Evolutionary conservation across 2,329 filamentous ascomycete genomes (phyloP).

Genomic region (Exophiala sideris): DNA sequence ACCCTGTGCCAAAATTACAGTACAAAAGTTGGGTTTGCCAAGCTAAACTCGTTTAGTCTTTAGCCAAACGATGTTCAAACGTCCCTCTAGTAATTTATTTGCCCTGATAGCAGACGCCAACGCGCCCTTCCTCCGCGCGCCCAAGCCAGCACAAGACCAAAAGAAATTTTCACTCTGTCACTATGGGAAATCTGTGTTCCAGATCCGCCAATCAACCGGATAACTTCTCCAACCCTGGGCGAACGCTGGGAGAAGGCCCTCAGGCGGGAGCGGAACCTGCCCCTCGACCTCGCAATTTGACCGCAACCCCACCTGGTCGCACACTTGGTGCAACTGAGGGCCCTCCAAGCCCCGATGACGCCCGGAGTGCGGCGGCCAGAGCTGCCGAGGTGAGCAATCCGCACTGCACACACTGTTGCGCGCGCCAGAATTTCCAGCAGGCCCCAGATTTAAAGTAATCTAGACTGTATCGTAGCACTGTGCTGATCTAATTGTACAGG

Average conservation of each 20-base stretch:
- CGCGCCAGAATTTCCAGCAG: not conserved
- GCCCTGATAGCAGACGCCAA: no score
- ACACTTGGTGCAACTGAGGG: conserved; percentile 58
- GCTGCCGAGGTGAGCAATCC: conserved; percentile 72
- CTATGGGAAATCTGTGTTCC: conserved; percentile 85
- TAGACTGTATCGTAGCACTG: not conserved
- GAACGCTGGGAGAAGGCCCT: conserved; percentile 61
- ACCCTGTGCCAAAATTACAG: no score
- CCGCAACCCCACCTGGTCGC: conserved; percentile 50
- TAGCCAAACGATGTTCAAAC: no score
- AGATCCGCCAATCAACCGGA: conserved; percentile 60
- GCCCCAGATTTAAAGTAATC: not conserved
- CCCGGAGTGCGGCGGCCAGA: conserved; percentile 68
- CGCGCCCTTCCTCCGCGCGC: no score
- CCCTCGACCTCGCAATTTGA: conserved; percentile 45
- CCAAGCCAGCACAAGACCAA: no score
- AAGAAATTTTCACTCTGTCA: no score
- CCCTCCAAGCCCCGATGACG: conserved; percentile 49
- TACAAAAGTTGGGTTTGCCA: no score
- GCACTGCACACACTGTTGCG: not conserved
- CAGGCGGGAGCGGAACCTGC: conserved; percentile 44
- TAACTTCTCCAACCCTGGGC: conserved; percentile 69
- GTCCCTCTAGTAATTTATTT: no score
- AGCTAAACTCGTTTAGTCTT: no score
- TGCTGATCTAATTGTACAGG: conserved; percentile 44